A percentile compares a stretch with the other conserved stretches of the same genome.
phyloP scores from a whole-genome alignment of 805 yeast genomes.

The Spathaspora arborariae region DNA sequence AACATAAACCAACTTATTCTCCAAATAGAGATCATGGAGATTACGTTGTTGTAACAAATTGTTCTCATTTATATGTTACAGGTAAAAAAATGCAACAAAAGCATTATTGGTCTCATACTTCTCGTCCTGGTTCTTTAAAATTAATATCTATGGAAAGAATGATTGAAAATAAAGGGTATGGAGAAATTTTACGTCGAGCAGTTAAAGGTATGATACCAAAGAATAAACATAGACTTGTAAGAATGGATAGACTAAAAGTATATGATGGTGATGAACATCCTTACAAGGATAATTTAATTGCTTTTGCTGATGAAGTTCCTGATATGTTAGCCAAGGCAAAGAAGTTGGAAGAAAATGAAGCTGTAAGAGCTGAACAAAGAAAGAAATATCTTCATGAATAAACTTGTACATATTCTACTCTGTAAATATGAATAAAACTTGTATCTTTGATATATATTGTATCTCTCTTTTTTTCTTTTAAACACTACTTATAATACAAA shows the following conservation, averaged over 20 bases:
- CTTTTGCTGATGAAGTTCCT: conserved; percentile 76
- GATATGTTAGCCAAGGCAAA: conserved; percentile 43
- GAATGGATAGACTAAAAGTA: conserved; percentile 81
- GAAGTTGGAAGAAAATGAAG: conserved; percentile 34
- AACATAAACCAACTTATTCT: conserved; percentile 89
- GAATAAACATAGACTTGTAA: conserved; percentile 71
- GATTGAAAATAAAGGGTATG: conserved; percentile 74
- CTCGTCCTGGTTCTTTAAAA: conserved; percentile 85
- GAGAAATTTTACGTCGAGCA: conserved; percentile 82
- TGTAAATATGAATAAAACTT: neutral
- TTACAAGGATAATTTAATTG: conserved; percentile 75
- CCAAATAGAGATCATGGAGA: conserved; percentile 82
- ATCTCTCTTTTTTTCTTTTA: neutral
- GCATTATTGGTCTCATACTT: conserved; percentile 84
- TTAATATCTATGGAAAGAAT: conserved; percentile 77
- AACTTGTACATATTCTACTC: neutral
- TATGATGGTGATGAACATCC: conserved; percentile 90
- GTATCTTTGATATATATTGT: neutral
- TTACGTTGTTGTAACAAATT: conserved; percentile 94
- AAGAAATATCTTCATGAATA: conserved; percentile 24
- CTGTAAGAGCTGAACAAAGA: conserved; percentile 29
- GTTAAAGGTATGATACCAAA: conserved; percentile 97
- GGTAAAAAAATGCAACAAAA: conserved; percentile 82
- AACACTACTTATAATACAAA: conserved; percentile 1
- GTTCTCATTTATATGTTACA: conserved; percentile 73